Evolutionary conservation across 1,284 basidiomycete genomes (phyloP).

Genomic region (Trametes versicolor): DNA sequence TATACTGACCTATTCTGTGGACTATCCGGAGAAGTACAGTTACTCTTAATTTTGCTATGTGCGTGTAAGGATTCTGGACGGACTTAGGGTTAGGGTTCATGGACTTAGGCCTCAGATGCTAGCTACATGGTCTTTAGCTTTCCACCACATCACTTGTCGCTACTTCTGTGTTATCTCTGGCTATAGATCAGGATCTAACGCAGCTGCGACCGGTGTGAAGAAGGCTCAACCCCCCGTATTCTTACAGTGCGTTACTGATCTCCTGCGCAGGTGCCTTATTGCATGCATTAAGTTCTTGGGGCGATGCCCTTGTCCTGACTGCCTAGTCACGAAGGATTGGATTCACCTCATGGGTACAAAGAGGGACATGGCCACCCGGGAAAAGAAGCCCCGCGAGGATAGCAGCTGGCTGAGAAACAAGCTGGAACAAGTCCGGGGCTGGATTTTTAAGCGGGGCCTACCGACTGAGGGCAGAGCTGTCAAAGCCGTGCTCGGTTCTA

Average conservation of each 20-base stretch:
- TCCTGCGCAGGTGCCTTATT: slow-evolving; percentile 33
- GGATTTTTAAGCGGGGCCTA: slow-evolving; percentile 27
- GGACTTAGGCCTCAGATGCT: too few species aligned
- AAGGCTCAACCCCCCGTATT: too few species aligned
- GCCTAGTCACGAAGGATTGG: slow-evolving; percentile 36
- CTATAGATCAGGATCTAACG: too few species aligned
- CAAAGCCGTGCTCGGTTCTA: slow-evolving; percentile 4
- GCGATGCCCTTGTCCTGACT: slow-evolving; percentile 44
- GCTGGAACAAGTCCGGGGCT: slow-evolving; percentile 22
- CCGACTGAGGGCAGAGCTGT: slow-evolving; percentile 9
- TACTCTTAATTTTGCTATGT: too few species aligned
- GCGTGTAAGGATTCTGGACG: too few species aligned
- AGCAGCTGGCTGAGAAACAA: slow-evolving; percentile 4
- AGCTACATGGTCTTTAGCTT: too few species aligned
- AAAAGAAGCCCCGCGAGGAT: slow-evolving; percentile 21
- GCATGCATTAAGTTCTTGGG: slow-evolving; percentile 35
- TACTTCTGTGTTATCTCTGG: too few species aligned
- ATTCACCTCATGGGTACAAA: slow-evolving; percentile 29
- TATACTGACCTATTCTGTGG: slow-evolving; percentile 21
- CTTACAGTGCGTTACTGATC: too few species aligned
- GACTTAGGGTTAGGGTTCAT: too few species aligned
- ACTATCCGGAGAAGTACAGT: too few species aligned
- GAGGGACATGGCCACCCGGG: slow-evolving; percentile 18
- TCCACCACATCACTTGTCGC: too few species aligned
- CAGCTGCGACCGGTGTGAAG: too few species aligned